These are phyloP conservation scores for Lotus japonicus DNA, from an alignment of 306 rosid species.

Conservation along the genomic window DNA sequence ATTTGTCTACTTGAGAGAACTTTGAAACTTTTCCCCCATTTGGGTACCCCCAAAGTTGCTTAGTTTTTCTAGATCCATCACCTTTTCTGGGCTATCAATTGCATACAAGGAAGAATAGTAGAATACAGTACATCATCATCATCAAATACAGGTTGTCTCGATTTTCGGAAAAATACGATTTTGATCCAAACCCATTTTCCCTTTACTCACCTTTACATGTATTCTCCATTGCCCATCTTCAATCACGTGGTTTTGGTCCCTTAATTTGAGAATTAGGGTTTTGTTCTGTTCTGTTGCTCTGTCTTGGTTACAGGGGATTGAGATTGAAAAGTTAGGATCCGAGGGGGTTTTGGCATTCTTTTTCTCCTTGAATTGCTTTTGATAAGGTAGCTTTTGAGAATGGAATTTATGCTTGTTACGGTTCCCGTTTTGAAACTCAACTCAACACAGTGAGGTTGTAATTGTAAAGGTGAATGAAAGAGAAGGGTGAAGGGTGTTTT, in stretches of 20 bases:
- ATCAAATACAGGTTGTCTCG: slow-evolving; percentile 7
- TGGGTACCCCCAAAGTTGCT: slow-evolving; percentile 25
- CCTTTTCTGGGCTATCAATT: slow-evolving; percentile 26
- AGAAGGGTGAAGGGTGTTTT: slow-evolving; percentile 28
- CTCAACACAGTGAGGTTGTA: slow-evolving; percentile 27
- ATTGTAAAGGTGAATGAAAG: slow-evolving; percentile 49
- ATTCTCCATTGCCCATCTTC: slow-evolving; percentile 23
- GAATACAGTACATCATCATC: not conserved
- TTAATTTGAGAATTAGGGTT: slow-evolving; percentile 23
- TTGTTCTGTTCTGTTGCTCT: slow-evolving; percentile 11
- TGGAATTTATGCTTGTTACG: slow-evolving; percentile 39
- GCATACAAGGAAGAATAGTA: too few species aligned
- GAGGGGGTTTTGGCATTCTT: too few species aligned
- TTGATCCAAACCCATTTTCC: slow-evolving; percentile 28
- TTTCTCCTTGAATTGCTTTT: too few species aligned
- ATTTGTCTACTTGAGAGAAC: slow-evolving; percentile 21
- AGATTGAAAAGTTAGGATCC: slow-evolving; percentile 77
- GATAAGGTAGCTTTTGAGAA: slow-evolving; percentile 42
- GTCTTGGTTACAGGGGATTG: slow-evolving; percentile 31
- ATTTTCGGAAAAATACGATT: slow-evolving; percentile 27
- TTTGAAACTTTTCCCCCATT: slow-evolving; percentile 18
- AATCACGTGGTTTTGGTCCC: slow-evolving; percentile 2
- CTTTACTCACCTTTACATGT: not conserved
- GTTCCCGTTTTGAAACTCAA: slow-evolving; percentile 47
- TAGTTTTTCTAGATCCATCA: slow-evolving; percentile 31